Evolutionary conservation across 2,329 filamentous ascomycete genomes (phyloP).

Genomic region (Paecilomyces formosus): DNA sequence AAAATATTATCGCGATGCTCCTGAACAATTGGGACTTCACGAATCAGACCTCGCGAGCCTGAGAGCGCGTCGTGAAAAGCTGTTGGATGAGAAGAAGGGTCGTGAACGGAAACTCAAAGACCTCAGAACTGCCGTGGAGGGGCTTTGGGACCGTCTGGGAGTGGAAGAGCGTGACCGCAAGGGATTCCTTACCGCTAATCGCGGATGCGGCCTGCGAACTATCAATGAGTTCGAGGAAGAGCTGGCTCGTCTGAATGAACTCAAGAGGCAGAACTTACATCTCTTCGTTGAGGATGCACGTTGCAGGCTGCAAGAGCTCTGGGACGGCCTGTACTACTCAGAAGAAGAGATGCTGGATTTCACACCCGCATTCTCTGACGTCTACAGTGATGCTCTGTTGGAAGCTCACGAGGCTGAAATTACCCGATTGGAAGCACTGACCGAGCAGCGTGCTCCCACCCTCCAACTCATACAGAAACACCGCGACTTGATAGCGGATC

Average conservation of each 20-base stretch:
- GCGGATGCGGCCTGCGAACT: slow-evolving; percentile 80
- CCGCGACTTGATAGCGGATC: slow-evolving; percentile 72
- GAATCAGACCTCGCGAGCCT: slow-evolving; percentile 74
- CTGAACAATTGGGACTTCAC: slow-evolving; percentile 89
- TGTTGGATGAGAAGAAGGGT: slow-evolving; percentile 79
- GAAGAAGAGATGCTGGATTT: slow-evolving; percentile 99
- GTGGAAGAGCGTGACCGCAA: slow-evolving; percentile 78
- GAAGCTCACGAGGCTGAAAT: slow-evolving; percentile 95
- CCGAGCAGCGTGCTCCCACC: slow-evolving; percentile 79
- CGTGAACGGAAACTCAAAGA: slow-evolving; percentile 74
- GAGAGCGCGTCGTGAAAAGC: slow-evolving; percentile 66
- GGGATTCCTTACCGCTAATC: slow-evolving; percentile 76
- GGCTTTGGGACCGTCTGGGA: slow-evolving; percentile 79
- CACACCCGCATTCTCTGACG: slow-evolving; percentile 91
- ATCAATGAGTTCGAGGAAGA: slow-evolving; percentile 98
- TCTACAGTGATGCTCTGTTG: slow-evolving; percentile 90
- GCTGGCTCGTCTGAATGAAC: slow-evolving; percentile 73
- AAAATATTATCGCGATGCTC: slow-evolving; percentile 79
- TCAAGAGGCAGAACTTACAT: slow-evolving; percentile 92
- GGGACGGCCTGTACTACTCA: slow-evolving; percentile 89
- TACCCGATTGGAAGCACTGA: slow-evolving; percentile 67
- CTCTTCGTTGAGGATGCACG: slow-evolving; percentile 93
- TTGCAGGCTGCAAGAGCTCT: slow-evolving; percentile 83
- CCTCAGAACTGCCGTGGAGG: slow-evolving; percentile 69
- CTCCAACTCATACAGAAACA: slow-evolving; percentile 78